A percentile compares a stretch with the other conserved stretches of the same genome.
Evolutionary conservation across 1,284 basidiomycete species (phyloP).

Genomic region (Crocinoboletus sp.): DNA sequence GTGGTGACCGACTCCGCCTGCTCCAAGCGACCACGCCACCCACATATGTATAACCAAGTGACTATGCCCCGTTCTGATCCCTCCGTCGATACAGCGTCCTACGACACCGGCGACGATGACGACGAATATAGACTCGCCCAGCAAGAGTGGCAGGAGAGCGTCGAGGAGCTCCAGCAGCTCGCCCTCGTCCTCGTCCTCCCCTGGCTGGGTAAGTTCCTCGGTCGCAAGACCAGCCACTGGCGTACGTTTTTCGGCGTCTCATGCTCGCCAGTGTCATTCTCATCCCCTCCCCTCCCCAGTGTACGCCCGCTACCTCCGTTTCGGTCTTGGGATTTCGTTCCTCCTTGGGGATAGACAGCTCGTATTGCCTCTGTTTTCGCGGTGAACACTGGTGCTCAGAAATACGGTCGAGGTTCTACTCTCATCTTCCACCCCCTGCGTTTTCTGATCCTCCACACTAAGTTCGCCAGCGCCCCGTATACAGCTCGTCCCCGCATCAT

Average conservation of each 20-base stretch:
- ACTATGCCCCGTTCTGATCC: constrained; percentile 41
- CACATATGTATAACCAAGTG: neutral
- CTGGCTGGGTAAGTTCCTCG: constrained; percentile 85
- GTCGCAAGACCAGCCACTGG: constrained; percentile 82
- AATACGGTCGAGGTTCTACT: constrained; percentile 28
- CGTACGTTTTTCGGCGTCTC: constrained; percentile 51
- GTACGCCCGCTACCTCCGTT: constrained; percentile 63
- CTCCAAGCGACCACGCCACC: constrained; percentile 6
- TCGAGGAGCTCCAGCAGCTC: constrained; percentile 80
- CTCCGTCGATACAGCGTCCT: constrained; percentile 47
- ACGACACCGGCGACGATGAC: constrained; percentile 54
- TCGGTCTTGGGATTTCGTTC: constrained; percentile 67
- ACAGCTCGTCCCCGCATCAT: constrained; percentile 44
- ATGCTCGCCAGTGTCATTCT: constrained; percentile 9
- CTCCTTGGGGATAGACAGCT: constrained; percentile 44
- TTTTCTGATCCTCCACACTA: constrained; percentile 38
- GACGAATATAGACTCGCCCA: constrained; percentile 72
- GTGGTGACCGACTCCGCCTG: constrained; percentile 4
- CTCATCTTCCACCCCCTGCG: constrained; percentile 26
- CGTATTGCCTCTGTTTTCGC: constrained; percentile 21
- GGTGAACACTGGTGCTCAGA: constrained; percentile 22
- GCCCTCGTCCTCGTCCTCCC: constrained; percentile 79
- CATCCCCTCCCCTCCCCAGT: constrained; percentile 45
- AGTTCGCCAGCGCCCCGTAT: constrained; percentile 35
- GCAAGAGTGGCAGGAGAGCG: constrained; percentile 89